These are phyloP conservation scores for Backusella circina DNA, from an alignment of 192 early-diverging fungal genomes.

Conservation along the genomic window DNA sequence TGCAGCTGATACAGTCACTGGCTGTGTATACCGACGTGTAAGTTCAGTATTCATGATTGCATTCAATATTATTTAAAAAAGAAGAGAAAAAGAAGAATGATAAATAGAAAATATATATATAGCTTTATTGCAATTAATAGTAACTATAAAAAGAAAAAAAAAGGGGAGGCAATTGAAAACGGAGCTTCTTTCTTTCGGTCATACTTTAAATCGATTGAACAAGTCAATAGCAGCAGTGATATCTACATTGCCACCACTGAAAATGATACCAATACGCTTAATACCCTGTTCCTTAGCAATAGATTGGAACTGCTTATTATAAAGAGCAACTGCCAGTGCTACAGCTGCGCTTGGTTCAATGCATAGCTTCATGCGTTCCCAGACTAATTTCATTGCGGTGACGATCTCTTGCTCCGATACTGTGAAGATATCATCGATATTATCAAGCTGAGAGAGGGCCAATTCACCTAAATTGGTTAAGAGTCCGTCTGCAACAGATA, in stretches of 20 bases:
- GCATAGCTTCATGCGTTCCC: slow-evolving; percentile 45
- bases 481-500: slow-evolving; percentile 52
- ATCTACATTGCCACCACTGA: slow-evolving; percentile 55
- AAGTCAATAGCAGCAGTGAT: slow-evolving; percentile 13
- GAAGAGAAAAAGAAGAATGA: neutral
- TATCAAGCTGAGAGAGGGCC: slow-evolving; percentile 44
- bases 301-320: slow-evolving; percentile 34
- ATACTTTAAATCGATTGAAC: slow-evolving; percentile 12
- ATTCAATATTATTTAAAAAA: neutral
- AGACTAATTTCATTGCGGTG: slow-evolving; percentile 43
- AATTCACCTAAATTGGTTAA: slow-evolving; percentile 39
- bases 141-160: neutral
- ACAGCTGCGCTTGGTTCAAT: slow-evolving; percentile 53
- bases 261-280: slow-evolving; percentile 44
- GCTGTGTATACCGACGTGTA: slow-evolving; percentile 15
- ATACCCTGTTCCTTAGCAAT: slow-evolving; percentile 15
- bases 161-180: neutral
- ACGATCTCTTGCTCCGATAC: slow-evolving; percentile 52
- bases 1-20: slow-evolving; percentile 8
- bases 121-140: neutral
- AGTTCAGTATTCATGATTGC: slow-evolving; percentile 9
- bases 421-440: slow-evolving; percentile 50
- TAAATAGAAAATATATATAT: neutral
- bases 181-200: neutral
- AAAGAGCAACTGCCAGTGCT: slow-evolving; percentile 45